Evolutionary conservation across 208 protist genomes (phyloP), one percentile per base, ranked within the genome.

Genomic region (Angomonas ambiguus): DNA sequence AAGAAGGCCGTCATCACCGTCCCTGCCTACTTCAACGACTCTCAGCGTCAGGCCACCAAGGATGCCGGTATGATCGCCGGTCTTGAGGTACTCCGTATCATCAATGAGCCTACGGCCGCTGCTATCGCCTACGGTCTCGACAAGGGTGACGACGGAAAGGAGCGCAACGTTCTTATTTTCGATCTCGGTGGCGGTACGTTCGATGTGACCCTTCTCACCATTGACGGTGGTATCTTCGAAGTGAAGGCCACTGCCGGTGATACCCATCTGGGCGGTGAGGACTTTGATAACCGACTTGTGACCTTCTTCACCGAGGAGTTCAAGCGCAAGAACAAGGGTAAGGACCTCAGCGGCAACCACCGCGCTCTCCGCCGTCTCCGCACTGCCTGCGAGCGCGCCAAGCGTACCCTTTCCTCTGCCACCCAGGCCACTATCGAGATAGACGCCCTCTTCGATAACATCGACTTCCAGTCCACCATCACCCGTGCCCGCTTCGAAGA

Each of bases 101-200:
- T 99, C 83, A 99, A 99, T 92, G 99, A 99, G 88, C 98, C 99
- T 31, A 99, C 99, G 30, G 98, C 98, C 1, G 98, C 98, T 22
- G 98, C 99, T 59, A 94, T 99, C 72, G 98, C 99, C 1, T 99
- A 99, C 77, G 98, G 98, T 67, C 91, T 99, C 59, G 96, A 98
- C 76, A 98, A 98, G 67, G 85, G 89, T 62, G 74, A 87, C 13
- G 95, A 98, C 22, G 83, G 62, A 10, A 68, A 66, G 0, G 83
- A 90, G 75, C 75, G 77, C 58, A 97, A 97, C 70, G 85, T 99
- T 51, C 91, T 99, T 28, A 97, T 99, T 76, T 99, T 98, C 77
- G 98, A 99, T 80, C 81, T 99, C 24, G 98, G 98, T 56, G 98
- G 98, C 60, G 98, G 97, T 58, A 99, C 97, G 33, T 99, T 99